phyloP scores from a whole-genome alignment of 2,329 filamentous ascomycete genomes.

The Dactylellina sp. region DNA sequence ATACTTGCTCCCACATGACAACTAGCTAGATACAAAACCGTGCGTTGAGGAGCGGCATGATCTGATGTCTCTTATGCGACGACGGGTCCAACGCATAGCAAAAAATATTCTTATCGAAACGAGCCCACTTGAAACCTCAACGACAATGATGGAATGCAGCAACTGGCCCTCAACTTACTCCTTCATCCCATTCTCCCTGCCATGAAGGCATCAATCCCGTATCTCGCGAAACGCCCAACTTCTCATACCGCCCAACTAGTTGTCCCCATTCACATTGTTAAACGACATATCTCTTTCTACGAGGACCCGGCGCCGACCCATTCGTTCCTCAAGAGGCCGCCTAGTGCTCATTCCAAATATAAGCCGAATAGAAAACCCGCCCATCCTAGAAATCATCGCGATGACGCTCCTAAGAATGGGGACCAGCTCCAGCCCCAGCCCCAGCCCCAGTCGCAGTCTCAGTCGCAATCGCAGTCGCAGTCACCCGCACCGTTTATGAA shows the following conservation, averaged over 20 bases:
- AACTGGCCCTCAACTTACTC: background rate
- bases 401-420: background rate
- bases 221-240: constrained; percentile 25
- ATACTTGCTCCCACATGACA: background rate
- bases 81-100: constrained; percentile 29
- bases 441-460: too few species aligned
- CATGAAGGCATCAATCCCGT: constrained; percentile 25
- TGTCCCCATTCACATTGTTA: background rate
- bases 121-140: background rate
- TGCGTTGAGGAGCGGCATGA: constrained; percentile 1
- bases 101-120: background rate
- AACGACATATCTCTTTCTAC: constrained; percentile 4
- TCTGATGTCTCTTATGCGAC: constrained; percentile 3
- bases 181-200: constrained; percentile 7
- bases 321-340: background rate
- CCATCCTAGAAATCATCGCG: background rate
- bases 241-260: background rate
- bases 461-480: constrained; percentile 7
- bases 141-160: constrained; percentile 23
- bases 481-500: constrained; percentile 24
- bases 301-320: background rate
- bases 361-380: background rate
- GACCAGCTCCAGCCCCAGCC: too few species aligned
- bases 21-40: too few species aligned
- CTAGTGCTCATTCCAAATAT: background rate